Conservation (phyloP, 345 rosid genomes). For the Pistacia vera region DNA sequence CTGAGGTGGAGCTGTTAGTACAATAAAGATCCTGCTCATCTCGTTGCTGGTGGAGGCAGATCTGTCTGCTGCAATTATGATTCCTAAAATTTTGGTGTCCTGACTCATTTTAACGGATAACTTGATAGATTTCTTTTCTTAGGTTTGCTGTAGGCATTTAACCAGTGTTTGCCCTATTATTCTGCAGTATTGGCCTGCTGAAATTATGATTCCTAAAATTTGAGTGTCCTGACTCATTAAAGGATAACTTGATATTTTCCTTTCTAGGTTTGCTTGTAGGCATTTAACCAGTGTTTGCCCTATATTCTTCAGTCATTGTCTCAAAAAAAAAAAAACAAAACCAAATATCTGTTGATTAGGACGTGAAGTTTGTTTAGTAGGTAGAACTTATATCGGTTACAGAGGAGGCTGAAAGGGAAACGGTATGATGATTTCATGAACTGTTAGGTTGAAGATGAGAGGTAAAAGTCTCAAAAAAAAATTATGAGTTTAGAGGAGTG, state of each 20-base stretch:
- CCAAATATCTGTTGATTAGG: too few relatives aligned
- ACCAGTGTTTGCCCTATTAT: neutral
- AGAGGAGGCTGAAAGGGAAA: too few relatives aligned
- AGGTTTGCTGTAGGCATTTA: neutral
- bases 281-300: neutral
- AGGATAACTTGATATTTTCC: neutral
- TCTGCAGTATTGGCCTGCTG: neutral
- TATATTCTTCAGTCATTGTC: neutral
- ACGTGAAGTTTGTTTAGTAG: too few relatives aligned
- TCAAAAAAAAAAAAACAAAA: too few relatives aligned
- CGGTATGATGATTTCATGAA: too few relatives aligned
- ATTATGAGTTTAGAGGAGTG: too few relatives aligned
- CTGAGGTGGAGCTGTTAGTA: neutral
- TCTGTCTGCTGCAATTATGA: neutral
- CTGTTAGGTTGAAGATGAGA: too few relatives aligned
- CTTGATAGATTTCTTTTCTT: neutral
- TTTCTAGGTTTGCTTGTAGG: neutral
- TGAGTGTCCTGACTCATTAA: neutral
- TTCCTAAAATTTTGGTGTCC: slow-evolving; percentile 7
- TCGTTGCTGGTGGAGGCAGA: neutral
- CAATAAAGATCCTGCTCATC: neutral
- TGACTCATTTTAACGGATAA: neutral
- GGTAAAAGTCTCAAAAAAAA: too few relatives aligned
- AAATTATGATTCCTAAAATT: neutral
- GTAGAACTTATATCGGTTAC: too few relatives aligned